Base-by-base conservation (phyloP, 2,329 filamentous ascomycete genomes). In the Nothomitra cinnamomea region DNA sequence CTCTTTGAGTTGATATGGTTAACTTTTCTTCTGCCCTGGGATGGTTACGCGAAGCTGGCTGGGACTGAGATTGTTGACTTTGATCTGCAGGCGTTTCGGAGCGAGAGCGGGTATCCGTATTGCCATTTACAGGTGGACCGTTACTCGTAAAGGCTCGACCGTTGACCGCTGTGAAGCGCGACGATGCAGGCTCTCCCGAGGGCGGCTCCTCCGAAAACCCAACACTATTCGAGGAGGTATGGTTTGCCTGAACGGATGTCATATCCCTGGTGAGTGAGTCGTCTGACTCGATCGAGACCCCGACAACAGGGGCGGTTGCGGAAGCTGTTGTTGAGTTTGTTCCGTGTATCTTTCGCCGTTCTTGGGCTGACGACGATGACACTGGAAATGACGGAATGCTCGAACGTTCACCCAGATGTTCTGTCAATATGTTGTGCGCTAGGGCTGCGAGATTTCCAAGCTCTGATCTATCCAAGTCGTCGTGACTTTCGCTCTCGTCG, bases 81-180 rank as follows among this genome's bases (percentile, higher is more conserved):
- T 35, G 45, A 19, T 49, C 45, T 2, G 45, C 8, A 38, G 48
- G 50, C 21, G 48, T 24, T n/a, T 35, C 28, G 15, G 38, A 45
- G 24, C 36, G 25, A n/a, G 24, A 36, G 10, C 15, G 41, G 3
- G 41, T 21, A 45, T 53, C 41, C 28, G 40, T 35, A 12, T 56
- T 57, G 21, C 50, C 50, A 42, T 52, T 52, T 41, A 51, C 36
- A 41, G 56, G 38, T 4, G 54, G 60, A 38, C 57, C 50, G n/a
- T 48, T 52, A 35, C 45, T 32, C 10, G 55, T 56, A 53, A 56
- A 52, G 8, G 69, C 67, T 56, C 62, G 66, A 43, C 68, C 69
- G 60, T 72, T 72, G 38, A 72, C 69, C 19, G 69, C 69, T 3
- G 69, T 72, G 56, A 72, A 72, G 43, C 67, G 66, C 28, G 68